phyloP scores from a whole-genome alignment of 1,139 yeast genomes.

The Kodamaea suecica region DNA sequence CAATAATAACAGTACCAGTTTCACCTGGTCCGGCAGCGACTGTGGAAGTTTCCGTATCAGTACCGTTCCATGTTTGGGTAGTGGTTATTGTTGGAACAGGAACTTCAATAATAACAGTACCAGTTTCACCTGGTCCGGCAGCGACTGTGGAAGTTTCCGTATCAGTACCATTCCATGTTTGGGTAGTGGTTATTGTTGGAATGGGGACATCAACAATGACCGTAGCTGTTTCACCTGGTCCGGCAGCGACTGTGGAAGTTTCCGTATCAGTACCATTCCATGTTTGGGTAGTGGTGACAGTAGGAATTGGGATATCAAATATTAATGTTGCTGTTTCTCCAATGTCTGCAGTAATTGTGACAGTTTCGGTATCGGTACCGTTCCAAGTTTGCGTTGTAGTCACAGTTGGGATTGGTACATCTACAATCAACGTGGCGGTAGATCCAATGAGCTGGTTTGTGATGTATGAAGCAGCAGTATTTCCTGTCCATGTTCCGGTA shows the following conservation, averaged over 20 bases:
- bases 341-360: slow-evolving; percentile 5
- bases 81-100: slow-evolving; percentile 17
- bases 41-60: slow-evolving; percentile 1
- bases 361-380: slow-evolving; percentile 4
- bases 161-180: slow-evolving; percentile 12
- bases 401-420: slow-evolving; percentile 4
- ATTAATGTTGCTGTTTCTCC: slow-evolving; percentile 4
- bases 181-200: slow-evolving; percentile 15
- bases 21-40: neutral
- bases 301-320: slow-evolving; percentile 5
- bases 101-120: slow-evolving; percentile 16
- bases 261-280: slow-evolving; percentile 6
- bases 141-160: slow-evolving; percentile 11
- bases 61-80: slow-evolving; percentile 8
- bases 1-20: slow-evolving; percentile 15
- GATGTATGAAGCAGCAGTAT: neutral
- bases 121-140: slow-evolving; percentile 12
- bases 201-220: slow-evolving; percentile 14
- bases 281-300: slow-evolving; percentile 1
- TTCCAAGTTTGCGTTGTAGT: slow-evolving; percentile 3
- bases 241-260: slow-evolving; percentile 8
- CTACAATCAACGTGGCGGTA: slow-evolving; percentile 4
- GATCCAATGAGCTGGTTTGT: slow-evolving; percentile 1
- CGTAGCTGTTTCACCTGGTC: slow-evolving; percentile 14
- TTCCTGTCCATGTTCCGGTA: slow-evolving; percentile 15